These are phyloP conservation scores for Malus sylvestris DNA, from an alignment of 306 rosid genomes.

Conservation along the genomic window DNA sequence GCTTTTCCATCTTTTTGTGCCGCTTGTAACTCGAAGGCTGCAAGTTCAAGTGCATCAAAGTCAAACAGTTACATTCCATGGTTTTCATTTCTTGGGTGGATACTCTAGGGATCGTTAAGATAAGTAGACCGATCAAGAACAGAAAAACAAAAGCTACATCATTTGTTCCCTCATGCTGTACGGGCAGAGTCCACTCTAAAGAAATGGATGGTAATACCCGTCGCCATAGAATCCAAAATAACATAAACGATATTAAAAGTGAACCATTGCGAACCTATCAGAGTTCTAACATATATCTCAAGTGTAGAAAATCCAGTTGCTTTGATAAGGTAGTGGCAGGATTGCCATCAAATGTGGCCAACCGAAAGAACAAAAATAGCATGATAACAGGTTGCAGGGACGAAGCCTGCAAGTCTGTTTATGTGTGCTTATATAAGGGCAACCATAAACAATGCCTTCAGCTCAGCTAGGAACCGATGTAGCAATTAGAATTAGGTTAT, in stretches of 20 bases:
- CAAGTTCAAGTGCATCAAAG: conserved; percentile 14
- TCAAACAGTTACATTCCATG: conserved; percentile 7
- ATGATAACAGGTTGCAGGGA: background rate
- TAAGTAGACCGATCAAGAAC: too few relatives aligned
- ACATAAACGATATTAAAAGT: background rate
- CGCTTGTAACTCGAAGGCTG: conserved; percentile 66
- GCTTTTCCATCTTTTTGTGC: conserved; percentile 43
- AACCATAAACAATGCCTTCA: background rate
- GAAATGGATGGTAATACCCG: background rate
- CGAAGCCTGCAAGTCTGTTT: background rate
- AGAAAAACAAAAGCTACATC: too few relatives aligned
- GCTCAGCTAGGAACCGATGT: background rate
- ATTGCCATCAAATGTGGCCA: background rate
- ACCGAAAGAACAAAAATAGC: background rate
- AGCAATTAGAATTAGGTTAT: background rate
- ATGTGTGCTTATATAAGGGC: background rate
- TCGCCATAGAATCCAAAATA: background rate
- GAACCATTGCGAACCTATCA: background rate
- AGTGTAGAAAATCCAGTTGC: background rate
- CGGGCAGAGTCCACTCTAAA: too few relatives aligned
- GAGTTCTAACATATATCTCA: background rate
- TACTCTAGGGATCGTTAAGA: too few relatives aligned
- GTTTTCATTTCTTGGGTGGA: too few relatives aligned
- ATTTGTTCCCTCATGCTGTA: too few relatives aligned
- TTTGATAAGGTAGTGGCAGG: background rate